Conservation (phyloP, 2,329 filamentous ascomycete genomes). For the Xylaria sp. region DNA sequence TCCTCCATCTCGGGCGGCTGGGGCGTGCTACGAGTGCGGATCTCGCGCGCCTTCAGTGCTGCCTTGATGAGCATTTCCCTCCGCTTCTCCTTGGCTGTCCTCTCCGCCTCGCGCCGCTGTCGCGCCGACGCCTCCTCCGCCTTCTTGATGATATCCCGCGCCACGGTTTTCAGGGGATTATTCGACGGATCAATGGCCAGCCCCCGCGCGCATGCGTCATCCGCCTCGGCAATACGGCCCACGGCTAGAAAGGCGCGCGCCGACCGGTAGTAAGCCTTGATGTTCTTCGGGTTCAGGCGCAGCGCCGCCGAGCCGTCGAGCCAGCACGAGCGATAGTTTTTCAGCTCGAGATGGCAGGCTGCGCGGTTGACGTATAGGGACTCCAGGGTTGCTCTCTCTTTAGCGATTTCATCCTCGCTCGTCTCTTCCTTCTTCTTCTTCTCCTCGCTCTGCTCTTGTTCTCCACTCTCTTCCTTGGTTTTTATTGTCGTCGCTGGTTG, state of each 20-base stretch:
- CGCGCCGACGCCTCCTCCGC: slow-evolving; percentile 65
- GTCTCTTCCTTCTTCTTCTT: slow-evolving; percentile 53
- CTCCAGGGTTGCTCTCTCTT: slow-evolving; percentile 74
- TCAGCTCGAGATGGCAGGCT: slow-evolving; percentile 86
- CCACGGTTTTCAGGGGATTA: slow-evolving; percentile 69
- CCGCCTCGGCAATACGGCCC: slow-evolving; percentile 80
- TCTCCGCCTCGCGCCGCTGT: slow-evolving; percentile 65
- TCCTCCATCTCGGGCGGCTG: slow-evolving; percentile 90
- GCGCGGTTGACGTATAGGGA: slow-evolving; percentile 87
- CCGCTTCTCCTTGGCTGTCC: slow-evolving; percentile 63
- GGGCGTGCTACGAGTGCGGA: slow-evolving; percentile 72
- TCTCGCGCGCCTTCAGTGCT: slow-evolving; percentile 75
- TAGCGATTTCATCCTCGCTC: slow-evolving; percentile 61
- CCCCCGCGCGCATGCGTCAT: slow-evolving; percentile 80
- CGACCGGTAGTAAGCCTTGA: slow-evolving; percentile 93
- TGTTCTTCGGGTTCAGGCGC: slow-evolving; percentile 78
- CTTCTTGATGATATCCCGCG: slow-evolving; percentile 70
- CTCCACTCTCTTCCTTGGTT: slow-evolving; percentile 52
- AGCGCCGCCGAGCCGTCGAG: slow-evolving; percentile 85
- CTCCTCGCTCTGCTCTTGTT: slow-evolving; percentile 49
- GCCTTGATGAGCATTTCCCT: slow-evolving; percentile 71
- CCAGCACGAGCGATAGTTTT: slow-evolving; percentile 88
- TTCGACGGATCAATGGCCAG: slow-evolving; percentile 78
- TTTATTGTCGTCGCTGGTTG: slow-evolving; percentile 8
- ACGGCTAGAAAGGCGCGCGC: slow-evolving; percentile 80